phyloP scores from a whole-genome alignment of 768 basidiomycete species.

The Rhodotorula babjevae region DNA sequence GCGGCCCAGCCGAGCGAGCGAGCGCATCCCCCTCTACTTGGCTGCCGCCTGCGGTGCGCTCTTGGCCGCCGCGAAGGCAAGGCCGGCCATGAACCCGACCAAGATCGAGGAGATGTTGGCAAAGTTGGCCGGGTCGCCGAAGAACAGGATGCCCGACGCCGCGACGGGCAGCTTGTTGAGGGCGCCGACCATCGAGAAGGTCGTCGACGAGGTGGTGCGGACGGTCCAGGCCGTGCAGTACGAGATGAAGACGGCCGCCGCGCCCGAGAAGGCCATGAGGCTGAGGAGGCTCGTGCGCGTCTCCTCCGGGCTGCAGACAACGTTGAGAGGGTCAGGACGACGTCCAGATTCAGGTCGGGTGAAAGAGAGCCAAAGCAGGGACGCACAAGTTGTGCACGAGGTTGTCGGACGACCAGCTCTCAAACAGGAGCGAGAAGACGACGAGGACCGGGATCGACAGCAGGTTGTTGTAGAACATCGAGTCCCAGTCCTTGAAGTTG shows the following conservation, averaged over 20 bases:
- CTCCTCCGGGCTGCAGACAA: slow-evolving; percentile 65
- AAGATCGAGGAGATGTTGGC: slow-evolving; percentile 83
- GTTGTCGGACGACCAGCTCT: slow-evolving; percentile 81
- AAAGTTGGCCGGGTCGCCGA: slow-evolving; percentile 79
- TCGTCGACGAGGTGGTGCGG: slow-evolving; percentile 89
- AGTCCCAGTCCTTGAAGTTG: slow-evolving; percentile 96
- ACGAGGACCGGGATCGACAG: slow-evolving; percentile 85
- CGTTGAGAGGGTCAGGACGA: neutral
- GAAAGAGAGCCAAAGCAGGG: neutral
- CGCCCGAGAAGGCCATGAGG: slow-evolving; percentile 94
- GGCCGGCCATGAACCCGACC: slow-evolving; percentile 61
- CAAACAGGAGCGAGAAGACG: slow-evolving; percentile 72
- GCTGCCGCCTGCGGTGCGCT: slow-evolving; percentile 11
- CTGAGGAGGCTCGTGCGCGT: slow-evolving; percentile 73
- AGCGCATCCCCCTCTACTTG: too few relatives aligned
- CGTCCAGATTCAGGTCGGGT: too few relatives aligned
- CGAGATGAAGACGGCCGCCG: slow-evolving; percentile 93
- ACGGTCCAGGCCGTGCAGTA: slow-evolving; percentile 98
- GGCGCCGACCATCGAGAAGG: slow-evolving; percentile 94
- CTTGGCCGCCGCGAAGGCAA: slow-evolving; percentile 32
- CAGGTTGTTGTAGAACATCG: slow-evolving; percentile 98
- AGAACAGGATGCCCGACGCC: slow-evolving; percentile 96
- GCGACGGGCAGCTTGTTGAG: slow-evolving; percentile 97
- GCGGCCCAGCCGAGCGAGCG: too few relatives aligned
- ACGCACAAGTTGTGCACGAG: slow-evolving; percentile 81